phyloP scores from a whole-genome alignment of 768 basidiomycete genomes.

The Stropharia rugosoannulata region DNA sequence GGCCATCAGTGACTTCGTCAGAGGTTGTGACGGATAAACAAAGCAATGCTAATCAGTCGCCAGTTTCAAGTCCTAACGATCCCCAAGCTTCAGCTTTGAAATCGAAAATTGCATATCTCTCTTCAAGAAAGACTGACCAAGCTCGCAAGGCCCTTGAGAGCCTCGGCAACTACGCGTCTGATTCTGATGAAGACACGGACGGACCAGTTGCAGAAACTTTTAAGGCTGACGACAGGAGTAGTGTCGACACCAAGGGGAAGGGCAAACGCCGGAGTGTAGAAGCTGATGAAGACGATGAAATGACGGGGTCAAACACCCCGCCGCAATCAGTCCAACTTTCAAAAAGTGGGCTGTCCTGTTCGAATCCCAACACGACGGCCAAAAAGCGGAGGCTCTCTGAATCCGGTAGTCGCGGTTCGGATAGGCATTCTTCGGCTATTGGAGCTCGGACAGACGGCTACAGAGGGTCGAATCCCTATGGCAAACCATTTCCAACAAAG shows the following conservation, averaged over 20 bases:
- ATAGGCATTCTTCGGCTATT: conserved; percentile 10
- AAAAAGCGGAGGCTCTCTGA: conserved; percentile 32
- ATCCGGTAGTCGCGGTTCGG: conserved; percentile 9
- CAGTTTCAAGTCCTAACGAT: conserved; percentile 18
- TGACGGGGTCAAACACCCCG: conserved; percentile 11
- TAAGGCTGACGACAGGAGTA: conserved; percentile 6
- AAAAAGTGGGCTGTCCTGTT: conserved; percentile 22
- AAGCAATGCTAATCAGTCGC: conserved; percentile 20
- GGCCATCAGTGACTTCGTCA: conserved; percentile 61
- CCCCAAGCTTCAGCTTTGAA: conserved; percentile 32
- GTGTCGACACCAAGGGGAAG: conserved; percentile 14
- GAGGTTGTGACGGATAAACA: conserved; percentile 20
- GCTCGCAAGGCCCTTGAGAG: conserved; percentile 23
- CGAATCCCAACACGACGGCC: conserved; percentile 24
- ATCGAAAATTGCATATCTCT: conserved; percentile 26
- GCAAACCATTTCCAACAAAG: conserved; percentile 18
- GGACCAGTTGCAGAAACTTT: not conserved
- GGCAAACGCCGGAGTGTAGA: conserved; percentile 4
- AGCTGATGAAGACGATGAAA: not conserved
- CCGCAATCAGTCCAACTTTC: conserved; percentile 29
- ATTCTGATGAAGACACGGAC: conserved; percentile 14
- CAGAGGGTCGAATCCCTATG: conserved; percentile 18
- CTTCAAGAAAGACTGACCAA: conserved; percentile 11
- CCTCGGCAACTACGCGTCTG: conserved; percentile 29
- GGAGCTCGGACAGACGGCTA: conserved; percentile 22